Conservation (phyloP, 1,284 basidiomycete genomes). For the Mycena sp. region DNA sequence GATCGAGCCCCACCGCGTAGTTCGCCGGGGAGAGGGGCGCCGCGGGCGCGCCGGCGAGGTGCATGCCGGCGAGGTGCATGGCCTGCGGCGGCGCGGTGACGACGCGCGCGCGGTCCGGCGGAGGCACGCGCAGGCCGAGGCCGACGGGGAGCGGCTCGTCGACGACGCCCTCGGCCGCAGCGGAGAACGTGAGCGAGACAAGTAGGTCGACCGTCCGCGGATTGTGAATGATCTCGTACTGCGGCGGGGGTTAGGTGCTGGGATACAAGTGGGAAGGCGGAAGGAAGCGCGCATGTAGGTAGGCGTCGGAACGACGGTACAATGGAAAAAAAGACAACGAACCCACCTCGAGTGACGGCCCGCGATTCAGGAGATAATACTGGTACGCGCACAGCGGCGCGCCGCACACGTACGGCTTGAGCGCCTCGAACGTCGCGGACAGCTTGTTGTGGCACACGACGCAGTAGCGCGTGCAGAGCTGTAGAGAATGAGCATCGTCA, state of each 20-base stretch:
- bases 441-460: constrained; percentile 70
- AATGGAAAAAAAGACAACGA: not conserved
- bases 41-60: not conserved
- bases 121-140: constrained; percentile 62
- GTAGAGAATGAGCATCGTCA: not conserved
- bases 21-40: not conserved
- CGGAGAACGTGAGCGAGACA: constrained; percentile 64
- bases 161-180: constrained; percentile 58
- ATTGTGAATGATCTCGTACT: constrained; percentile 73
- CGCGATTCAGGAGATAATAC: constrained; percentile 68
- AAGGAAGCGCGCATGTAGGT: no score
- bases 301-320: no score
- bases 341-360: constrained; percentile 69
- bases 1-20: constrained; percentile 12
- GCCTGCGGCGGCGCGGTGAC: constrained; percentile 11
- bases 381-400: constrained; percentile 69
- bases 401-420: constrained; percentile 74
- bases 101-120: constrained; percentile 32
- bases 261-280: not conserved
- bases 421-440: constrained; percentile 58
- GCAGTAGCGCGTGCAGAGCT: constrained; percentile 72
- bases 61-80: not conserved
- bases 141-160: constrained; percentile 67
- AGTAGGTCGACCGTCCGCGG: constrained; percentile 67
- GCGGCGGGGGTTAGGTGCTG: not conserved